phyloP scores from a whole-genome alignment of 2,329 filamentous ascomycete genomes.

The Verticillium nonalfalfae region DNA sequence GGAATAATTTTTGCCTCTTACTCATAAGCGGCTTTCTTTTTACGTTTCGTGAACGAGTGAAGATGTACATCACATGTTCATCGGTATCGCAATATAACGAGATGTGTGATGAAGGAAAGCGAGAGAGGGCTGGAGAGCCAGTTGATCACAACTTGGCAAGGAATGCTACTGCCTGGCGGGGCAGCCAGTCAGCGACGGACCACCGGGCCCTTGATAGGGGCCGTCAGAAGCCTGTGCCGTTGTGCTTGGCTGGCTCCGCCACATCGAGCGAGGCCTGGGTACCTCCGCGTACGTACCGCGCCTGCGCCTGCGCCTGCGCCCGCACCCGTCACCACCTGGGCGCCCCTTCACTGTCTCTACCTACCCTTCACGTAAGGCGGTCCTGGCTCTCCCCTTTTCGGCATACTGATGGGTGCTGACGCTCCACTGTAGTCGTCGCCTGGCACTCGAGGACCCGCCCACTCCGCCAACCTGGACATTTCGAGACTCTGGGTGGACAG shows the following conservation, averaged over 20 bases:
- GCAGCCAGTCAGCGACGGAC: neutral
- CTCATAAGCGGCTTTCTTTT: no score
- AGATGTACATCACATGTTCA: no score
- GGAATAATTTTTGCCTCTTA: neutral
- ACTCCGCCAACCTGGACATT: neutral
- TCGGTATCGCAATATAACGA: no score
- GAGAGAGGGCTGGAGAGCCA: neutral
- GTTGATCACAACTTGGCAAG: neutral
- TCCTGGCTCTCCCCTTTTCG: neutral
- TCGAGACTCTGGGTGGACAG: neutral
- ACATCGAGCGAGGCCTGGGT: neutral
- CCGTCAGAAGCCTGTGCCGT: neutral
- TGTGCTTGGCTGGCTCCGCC: neutral
- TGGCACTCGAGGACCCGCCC: neutral
- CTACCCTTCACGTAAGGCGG: neutral
- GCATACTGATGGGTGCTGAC: neutral
- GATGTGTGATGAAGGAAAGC: no score
- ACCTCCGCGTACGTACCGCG: neutral
- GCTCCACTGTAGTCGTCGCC: neutral
- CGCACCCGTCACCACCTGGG: neutral
- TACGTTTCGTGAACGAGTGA: no score
- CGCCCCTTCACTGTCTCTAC: neutral
- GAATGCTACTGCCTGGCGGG: neutral
- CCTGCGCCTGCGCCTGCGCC: neutral
- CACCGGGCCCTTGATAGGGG: neutral